These are phyloP conservation scores for Phytophthora colocasiae DNA, from an alignment of 352 stramenopile species.

Conservation along the genomic window DNA sequence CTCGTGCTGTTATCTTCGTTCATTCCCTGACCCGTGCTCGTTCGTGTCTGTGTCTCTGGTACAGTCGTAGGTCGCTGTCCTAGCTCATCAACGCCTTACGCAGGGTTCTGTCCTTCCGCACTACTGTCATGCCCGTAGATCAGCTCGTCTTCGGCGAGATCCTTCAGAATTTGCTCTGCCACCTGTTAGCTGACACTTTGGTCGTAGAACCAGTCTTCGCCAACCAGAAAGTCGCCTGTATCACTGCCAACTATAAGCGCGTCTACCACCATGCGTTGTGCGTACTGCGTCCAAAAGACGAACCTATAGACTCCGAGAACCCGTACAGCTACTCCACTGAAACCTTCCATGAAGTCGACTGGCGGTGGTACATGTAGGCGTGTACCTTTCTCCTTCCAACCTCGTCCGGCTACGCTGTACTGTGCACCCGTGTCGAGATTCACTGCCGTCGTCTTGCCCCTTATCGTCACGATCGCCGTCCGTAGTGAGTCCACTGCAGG, in stretches of 20 bases:
- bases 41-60: no score
- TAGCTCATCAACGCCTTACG: no score
- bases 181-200: neutral
- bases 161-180: no score
- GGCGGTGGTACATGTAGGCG: neutral
- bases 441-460: neutral
- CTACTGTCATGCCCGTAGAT: no score
- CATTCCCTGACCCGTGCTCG: no score
- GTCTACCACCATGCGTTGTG: conserved; percentile 4
- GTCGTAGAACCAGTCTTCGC: conserved; percentile 6
- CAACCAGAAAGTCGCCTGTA: neutral
- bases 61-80: no score
- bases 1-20: no score
- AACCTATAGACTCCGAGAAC: conserved; percentile 7
- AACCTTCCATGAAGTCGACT: conserved; percentile 6
- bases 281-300: neutral
- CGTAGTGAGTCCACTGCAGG: neutral
- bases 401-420: neutral
- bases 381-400: neutral
- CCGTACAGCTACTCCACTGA: neutral
- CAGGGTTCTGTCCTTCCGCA: no score
- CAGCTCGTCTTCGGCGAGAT: no score
- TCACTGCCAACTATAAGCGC: neutral
- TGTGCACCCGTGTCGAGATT: neutral
- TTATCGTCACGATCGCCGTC: neutral